Evolutionary conservation across 1,284 basidiomycete species (phyloP).

Genomic region (Cutaneotrichosporon cutaneum): DNA sequence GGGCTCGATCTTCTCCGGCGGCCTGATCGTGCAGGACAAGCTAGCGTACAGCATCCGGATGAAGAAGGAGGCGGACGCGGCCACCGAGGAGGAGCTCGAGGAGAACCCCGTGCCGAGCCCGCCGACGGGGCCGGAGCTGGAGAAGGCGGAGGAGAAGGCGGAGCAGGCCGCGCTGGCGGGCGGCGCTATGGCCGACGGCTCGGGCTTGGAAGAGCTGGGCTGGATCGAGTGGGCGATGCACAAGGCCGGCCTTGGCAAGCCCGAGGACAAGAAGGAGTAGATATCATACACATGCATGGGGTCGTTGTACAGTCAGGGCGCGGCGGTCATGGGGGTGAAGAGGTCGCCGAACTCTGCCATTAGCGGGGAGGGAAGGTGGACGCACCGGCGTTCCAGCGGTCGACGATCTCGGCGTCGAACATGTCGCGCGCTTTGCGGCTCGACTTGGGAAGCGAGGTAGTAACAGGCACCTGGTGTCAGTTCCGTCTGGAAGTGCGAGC

Average conservation of each 20-base stretch:
- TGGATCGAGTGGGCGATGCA: slow-evolving; percentile 4
- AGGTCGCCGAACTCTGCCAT: slow-evolving; percentile 43
- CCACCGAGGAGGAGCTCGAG: slow-evolving; percentile 6
- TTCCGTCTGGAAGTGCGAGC: background rate
- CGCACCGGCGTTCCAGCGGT: slow-evolving; percentile 44
- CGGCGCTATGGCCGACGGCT: background rate
- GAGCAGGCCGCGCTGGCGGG: background rate
- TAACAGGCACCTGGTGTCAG: slow-evolving; percentile 8
- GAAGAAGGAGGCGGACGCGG: slow-evolving; percentile 22
- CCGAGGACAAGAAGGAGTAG: background rate
- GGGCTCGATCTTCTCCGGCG: slow-evolving; percentile 35
- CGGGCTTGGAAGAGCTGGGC: background rate
- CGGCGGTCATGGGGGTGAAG: slow-evolving; percentile 16
- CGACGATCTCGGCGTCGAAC: slow-evolving; percentile 41
- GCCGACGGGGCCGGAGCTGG: slow-evolving; percentile 16
- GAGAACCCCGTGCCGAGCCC: slow-evolving; percentile 5
- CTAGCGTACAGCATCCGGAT: slow-evolving; percentile 24
- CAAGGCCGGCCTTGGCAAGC: background rate
- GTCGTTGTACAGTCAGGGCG: slow-evolving; percentile 4
- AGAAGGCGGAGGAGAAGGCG: background rate
- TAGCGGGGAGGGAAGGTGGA: slow-evolving; percentile 8
- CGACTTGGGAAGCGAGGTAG: background rate
- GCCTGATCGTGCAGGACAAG: slow-evolving; percentile 41
- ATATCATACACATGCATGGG: slow-evolving; percentile 14
- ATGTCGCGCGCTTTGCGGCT: slow-evolving; percentile 25